Base-by-base conservation (phyloP, 2,329 filamentous ascomycete species). In the Tolypocladium ovalisporum region DNA sequence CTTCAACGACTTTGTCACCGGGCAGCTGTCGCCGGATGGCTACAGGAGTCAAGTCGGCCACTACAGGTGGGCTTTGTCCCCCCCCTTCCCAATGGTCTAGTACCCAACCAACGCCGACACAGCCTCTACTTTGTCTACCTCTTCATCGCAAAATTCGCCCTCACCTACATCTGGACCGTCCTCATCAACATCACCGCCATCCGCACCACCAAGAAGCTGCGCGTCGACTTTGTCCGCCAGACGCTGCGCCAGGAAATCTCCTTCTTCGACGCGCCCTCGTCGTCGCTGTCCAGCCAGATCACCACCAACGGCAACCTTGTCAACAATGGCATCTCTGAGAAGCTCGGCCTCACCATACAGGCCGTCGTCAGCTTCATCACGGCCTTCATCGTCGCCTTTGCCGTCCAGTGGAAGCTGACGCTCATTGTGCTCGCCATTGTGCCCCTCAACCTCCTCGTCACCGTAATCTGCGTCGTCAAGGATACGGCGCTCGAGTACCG, bases 61-160 rank as follows among this genome's bases (percentile, higher is more conserved):
- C 55, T 76, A 72, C 58, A 70, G 72, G 73, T 73, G 68, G 53
- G 73, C 70, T 10, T 3, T n/a, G 17, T 19, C 37, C 5, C 17
- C n/a, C 3, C 22, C 32, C 15, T 36, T 7, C n/a, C 37, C 52
- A 12, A 12, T 55, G 12, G 17, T 34, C 27, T 15, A 29, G 9
- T 4, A 24, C 12, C 15, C 42, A 17, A 34, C 55, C 44, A 17
- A 56, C 55, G 15, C 6, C 36, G 7, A 15, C 44, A 15, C 44
- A 82, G 80, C 8, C 65, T 81, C n/a, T 80, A 76, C 60, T 82
- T 84, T 59, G 70, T 84, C 17, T 84, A 83, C 63, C 71, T 85
- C 1, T 84, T 84, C 59, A 69, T 81, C 24, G 81, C 69, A 17
- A 80, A 80, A 56, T 79, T 84, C 42, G 62, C 72, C 4, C 67